Evolutionary conservation across 129 eudicot genomes (phyloP).

Genomic region (Glebionis coronaria): DNA sequence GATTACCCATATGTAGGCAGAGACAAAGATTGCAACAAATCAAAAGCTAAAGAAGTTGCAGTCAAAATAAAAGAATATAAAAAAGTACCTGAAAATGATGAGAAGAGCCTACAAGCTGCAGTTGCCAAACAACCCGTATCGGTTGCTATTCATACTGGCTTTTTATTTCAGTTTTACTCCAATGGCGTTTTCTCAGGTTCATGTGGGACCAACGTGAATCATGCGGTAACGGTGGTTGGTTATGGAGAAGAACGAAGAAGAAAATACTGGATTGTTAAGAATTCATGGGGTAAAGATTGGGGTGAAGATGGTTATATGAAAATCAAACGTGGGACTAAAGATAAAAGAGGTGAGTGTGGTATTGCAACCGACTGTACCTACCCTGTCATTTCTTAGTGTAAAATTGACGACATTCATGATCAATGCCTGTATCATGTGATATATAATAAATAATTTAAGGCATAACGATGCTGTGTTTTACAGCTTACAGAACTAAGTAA

Average conservation of each 20-base stretch:
- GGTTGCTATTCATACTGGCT: slow-evolving; percentile 46
- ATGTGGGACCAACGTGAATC: slow-evolving; percentile 46
- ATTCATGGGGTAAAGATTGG: slow-evolving; percentile 56
- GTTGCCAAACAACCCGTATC: slow-evolving; percentile 52
- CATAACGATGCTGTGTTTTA: background rate
- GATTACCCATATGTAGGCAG: slow-evolving; percentile 46
- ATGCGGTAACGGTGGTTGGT: slow-evolving; percentile 49
- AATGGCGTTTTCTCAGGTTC: slow-evolving; percentile 44
- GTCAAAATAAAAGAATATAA: slow-evolving; percentile 37
- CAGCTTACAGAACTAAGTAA: too few relatives aligned
- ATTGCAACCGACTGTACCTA: slow-evolving; percentile 47
- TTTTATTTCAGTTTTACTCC: slow-evolving; percentile 44
- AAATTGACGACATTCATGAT: background rate
- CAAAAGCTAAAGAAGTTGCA: slow-evolving; percentile 18
- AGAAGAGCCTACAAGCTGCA: slow-evolving; percentile 37
- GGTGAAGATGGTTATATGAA: slow-evolving; percentile 52
- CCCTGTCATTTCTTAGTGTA: slow-evolving; percentile 28
- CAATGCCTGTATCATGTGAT: background rate
- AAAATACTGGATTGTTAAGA: slow-evolving; percentile 54
- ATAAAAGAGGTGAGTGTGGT: slow-evolving; percentile 39
- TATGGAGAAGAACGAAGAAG: slow-evolving; percentile 34
- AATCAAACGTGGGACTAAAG: slow-evolving; percentile 30
- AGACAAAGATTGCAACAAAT: slow-evolving; percentile 26
- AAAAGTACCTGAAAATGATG: slow-evolving; percentile 28
- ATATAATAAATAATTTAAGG: background rate